Base-by-base conservation (phyloP, 371 early-diverging fungal genomes). In the Mycotypha africana region DNA sequence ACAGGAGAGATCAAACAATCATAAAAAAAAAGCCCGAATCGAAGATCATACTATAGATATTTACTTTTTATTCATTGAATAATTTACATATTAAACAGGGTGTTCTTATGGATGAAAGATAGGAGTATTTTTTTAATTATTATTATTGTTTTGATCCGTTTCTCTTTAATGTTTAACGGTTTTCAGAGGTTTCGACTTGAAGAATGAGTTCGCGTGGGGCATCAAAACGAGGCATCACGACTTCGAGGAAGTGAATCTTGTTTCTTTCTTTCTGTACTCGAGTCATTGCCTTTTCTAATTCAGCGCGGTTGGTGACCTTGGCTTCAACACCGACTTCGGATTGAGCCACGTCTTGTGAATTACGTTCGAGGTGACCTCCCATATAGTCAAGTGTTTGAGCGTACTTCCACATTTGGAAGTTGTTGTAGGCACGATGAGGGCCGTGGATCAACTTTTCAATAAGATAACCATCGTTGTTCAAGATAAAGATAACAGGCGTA, bases 401-500 rank as follows among this genome's bases (percentile, higher is more conserved):
- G 47, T 74, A 76, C 11, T 68, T 31, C 77, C 77, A 76, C 63
- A 63, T 69, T 37, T 66, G 68, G 37, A 70, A 68, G 56, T 67
- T 57, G 49, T 76, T 79, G 51, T 79, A 79, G 16, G 48, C 34
- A 19, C 74, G 58, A 23, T 67, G 31, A 7, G 57, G 47, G 19
- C 74, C 79, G 44, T 79, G 79, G 32, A 79, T 72, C 2, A 67
- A 41, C 28, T 69, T 64, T 38, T 78, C 78, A 41, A 76, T 76
- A 14, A 65, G 53, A 47, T 76, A 79, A 35, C 76, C 79, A 20
- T 74, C 68, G 37, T 79, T 79, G 53, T 74, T 76, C 32, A 79
- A 32, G 15, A 79, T 35, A 44, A 76, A 48, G 23, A 79, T 67
- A 16, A 70, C 63, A 23, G 70, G 72, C 1, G 55, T 60, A 21